A percentile compares a stretch with the other conserved stretches of the same genome.
phyloP scores from a whole-genome alignment of 1,284 basidiomycete species.

The Athelia psychrophila region DNA sequence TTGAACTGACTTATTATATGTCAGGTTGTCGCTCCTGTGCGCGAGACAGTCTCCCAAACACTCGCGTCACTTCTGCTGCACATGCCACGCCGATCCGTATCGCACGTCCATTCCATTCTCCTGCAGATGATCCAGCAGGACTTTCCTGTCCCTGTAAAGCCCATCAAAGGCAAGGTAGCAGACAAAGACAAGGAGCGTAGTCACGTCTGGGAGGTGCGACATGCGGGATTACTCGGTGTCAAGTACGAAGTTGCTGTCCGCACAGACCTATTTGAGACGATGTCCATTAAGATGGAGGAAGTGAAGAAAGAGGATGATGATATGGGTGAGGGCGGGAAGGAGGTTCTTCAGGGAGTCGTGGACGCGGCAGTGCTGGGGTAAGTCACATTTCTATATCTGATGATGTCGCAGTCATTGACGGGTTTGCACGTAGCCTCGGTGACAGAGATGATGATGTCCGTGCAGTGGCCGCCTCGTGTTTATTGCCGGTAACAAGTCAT shows the following conservation, averaged over 20 bases:
- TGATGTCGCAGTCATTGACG: background rate
- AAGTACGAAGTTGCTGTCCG: constrained; percentile 98
- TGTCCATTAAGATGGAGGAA: background rate
- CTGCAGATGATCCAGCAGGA: constrained; percentile 94
- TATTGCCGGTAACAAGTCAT: constrained; percentile 82
- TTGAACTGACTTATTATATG: constrained; percentile 2
- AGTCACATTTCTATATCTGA: no score
- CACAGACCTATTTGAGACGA: constrained; percentile 70
- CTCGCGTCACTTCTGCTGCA: constrained; percentile 87
- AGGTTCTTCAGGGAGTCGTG: constrained; percentile 75
- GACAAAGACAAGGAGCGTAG: constrained; percentile 43
- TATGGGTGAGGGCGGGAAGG: constrained; percentile 37
- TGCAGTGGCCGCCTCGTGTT: constrained; percentile 90
- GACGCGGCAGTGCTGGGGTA: constrained; percentile 87
- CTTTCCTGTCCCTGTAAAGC: constrained; percentile 45
- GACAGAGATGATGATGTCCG: constrained; percentile 97
- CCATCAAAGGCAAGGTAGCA: constrained; percentile 34
- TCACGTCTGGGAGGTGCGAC: constrained; percentile 96
- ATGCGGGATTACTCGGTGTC: constrained; percentile 94
- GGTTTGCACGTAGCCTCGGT: constrained; percentile 63
- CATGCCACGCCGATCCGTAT: constrained; percentile 77
- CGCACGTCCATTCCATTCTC: constrained; percentile 81
- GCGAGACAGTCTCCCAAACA: constrained; percentile 95
- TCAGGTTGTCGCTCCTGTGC: constrained; percentile 92
- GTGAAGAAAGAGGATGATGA: constrained; percentile 33